Percentiles rank a stretch among this genome's conserved stretches.
Evolutionary conservation across 2,329 filamentous ascomycete species (phyloP).

Genomic region (Botrytis elliptica): DNA sequence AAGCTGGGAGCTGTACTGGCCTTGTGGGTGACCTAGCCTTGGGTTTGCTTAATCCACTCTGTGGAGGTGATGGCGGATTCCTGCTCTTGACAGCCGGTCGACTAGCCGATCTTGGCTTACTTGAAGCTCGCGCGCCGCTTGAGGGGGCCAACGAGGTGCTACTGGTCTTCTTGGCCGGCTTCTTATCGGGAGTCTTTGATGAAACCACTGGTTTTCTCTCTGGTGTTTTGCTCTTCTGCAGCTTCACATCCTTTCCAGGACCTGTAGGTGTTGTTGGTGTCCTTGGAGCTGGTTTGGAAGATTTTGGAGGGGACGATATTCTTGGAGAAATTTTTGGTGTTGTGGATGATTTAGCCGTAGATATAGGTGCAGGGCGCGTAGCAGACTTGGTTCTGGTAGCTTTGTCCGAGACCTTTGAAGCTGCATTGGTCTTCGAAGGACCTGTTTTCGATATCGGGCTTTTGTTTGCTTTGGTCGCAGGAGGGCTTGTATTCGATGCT

Average conservation of each 20-base stretch:
- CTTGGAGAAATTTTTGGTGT: conserved; percentile 17
- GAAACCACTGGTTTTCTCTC: conserved; percentile 31
- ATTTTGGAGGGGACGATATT: conserved; percentile 24
- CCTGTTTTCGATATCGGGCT: conserved; percentile 5
- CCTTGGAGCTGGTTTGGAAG: conserved; percentile 24
- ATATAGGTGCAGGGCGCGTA: conserved; percentile 17
- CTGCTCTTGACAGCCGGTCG: conserved; percentile 30
- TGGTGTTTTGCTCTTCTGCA: conserved; percentile 26
- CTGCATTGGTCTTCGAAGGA: conserved; percentile 3
- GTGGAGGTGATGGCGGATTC: conserved; percentile 35
- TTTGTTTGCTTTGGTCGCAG: not conserved
- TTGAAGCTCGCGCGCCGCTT: conserved; percentile 27
- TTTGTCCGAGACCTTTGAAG: conserved; percentile 1
- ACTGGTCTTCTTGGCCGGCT: conserved; percentile 28
- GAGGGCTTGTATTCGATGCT: not conserved
- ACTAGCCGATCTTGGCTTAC: conserved; percentile 31
- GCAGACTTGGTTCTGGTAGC: conserved; percentile 8
- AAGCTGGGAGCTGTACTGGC: conserved; percentile 63
- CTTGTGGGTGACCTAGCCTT: conserved; percentile 68
- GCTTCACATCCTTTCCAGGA: not conserved
- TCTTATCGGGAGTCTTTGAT: conserved; percentile 35
- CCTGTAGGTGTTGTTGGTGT: conserved; percentile 19
- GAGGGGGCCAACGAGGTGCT: conserved; percentile 27
- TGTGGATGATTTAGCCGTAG: conserved; percentile 9
- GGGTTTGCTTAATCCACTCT: conserved; percentile 51